phyloP scores from a whole-genome alignment of 1,139 yeast species.

The Sugiyamaella grinbergsii region DNA sequence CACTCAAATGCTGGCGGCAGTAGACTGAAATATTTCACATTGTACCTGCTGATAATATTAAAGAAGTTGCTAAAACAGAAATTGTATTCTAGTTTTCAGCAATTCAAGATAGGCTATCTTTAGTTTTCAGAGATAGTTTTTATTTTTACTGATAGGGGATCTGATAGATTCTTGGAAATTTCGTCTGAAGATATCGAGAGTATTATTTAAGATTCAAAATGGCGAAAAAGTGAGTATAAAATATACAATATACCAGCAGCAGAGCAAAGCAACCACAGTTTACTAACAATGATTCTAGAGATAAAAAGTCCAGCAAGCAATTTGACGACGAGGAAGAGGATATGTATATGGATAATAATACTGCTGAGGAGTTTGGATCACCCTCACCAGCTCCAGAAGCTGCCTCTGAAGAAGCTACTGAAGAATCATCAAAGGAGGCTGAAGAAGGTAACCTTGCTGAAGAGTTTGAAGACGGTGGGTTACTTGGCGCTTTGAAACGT shows the following conservation, averaged over 20 bases:
- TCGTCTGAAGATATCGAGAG: background rate
- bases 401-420: background rate
- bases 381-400: slow-evolving; percentile 27
- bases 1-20: too few relatives aligned
- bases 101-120: too few relatives aligned
- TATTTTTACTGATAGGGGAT: too few relatives aligned
- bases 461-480: slow-evolving; percentile 58
- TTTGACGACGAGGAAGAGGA: slow-evolving; percentile 84
- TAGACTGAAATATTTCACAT: too few relatives aligned
- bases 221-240: slow-evolving; percentile 41
- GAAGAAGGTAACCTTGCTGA: slow-evolving; percentile 47
- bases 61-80: too few relatives aligned
- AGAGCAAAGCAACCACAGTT: background rate
- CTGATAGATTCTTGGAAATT: background rate
- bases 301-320: slow-evolving; percentile 60
- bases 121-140: too few relatives aligned
- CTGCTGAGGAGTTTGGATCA: slow-evolving; percentile 57
- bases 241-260: too few relatives aligned
- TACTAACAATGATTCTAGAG: slow-evolving; percentile 24
- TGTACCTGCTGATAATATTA: too few relatives aligned
- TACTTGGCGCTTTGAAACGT: slow-evolving; percentile 78
- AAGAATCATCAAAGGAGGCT: slow-evolving; percentile 44
- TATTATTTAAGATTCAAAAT: slow-evolving; percentile 28
- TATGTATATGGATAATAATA: slow-evolving; percentile 30
- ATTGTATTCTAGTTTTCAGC: too few relatives aligned